Conservation (phyloP, 2,329 filamentous ascomycete genomes). For the Penicillium sclerotigenum region DNA sequence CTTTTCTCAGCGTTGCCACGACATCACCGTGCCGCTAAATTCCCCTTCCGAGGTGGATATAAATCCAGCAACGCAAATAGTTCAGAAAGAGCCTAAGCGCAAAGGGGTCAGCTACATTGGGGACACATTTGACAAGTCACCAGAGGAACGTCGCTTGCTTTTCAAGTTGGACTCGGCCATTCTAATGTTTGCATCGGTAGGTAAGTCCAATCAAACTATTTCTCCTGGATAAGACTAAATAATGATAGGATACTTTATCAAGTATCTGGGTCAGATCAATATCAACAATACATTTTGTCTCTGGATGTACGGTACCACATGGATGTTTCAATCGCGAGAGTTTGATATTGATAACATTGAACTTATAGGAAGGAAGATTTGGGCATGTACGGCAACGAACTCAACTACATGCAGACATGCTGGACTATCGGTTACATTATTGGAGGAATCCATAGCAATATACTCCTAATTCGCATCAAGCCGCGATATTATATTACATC, state of each 20-base stretch:
- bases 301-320: constrained; percentile 41
- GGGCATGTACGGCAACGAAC: constrained; percentile 51
- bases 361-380: constrained; percentile 51
- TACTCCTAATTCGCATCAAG: constrained; percentile 50
- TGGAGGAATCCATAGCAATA: constrained; percentile 51
- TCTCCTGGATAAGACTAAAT: not conserved
- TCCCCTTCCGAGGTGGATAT: constrained; percentile 14
- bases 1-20: not conserved
- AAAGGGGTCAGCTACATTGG: constrained; percentile 53
- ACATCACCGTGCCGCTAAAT: constrained; percentile 19
- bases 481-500: constrained; percentile 50
- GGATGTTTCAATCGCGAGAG: too few relatives aligned
- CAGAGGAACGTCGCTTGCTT: constrained; percentile 48
- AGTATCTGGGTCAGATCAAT: constrained; percentile 48
- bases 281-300: constrained; percentile 50
- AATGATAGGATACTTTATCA: constrained; percentile 49
- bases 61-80: constrained; percentile 7
- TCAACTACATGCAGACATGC: constrained; percentile 55
- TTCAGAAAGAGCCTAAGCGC: constrained; percentile 30
- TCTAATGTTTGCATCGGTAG: constrained; percentile 47
- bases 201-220: constrained; percentile 22
- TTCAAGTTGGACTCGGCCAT: constrained; percentile 51
- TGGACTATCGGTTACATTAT: constrained; percentile 62
- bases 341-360: not conserved
- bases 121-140: constrained; percentile 53